Base-by-base conservation (phyloP, 108 stramenopile species). In the Fistulifera solaris region DNA sequence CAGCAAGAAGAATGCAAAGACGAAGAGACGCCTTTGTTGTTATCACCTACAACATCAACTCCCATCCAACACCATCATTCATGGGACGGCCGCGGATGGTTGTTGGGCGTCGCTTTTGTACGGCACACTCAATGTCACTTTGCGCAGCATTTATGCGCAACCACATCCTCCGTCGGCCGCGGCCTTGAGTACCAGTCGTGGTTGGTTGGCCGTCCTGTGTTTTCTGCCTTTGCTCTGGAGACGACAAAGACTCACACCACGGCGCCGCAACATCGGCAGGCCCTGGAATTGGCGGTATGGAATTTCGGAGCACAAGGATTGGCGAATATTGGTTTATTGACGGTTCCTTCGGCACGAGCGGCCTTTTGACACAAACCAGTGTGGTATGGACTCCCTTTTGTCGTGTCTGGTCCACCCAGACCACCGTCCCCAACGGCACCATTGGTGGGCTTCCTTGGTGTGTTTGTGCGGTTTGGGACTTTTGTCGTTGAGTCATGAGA, bases 381-480 rank as follows among this genome's bases (percentile, higher is more conserved):
- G 81, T 83, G 25, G 64, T 83, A 6, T 59, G 76, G 56, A 83
- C 81, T 21, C 81, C 81, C n/a, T 49, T 78, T 56, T 83, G n/a
- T 73, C 75, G n/a, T 54, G 63, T 10, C 19, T 76, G 16, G 71
- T 69, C n/a, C 75, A 35, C 8, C 31, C 8, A 35, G 6, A 35
- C 6, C 31, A 35, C 3, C 31, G 31, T 6, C 31, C 6, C 3
- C 31, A 8, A 35, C 31, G 31, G 8, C 31, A 8, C 3, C 31
- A 35, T 6, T 35, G 31, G 31, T 35, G 3, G 31, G 31, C 31
- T 8, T 35, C 31, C 6, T 35, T 35, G 31, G 31, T 35, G 31
- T 35, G 31, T 35, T 35, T 35, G 31, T 35, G 31, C 8, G 31
- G 31, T 6, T 8, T 35, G 6, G 31, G 31, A 6, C 6, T 35